These are phyloP conservation scores for Mycena olivaceomarginata DNA, from an alignment of 768 basidiomycete species.

Conservation along the genomic window DNA sequence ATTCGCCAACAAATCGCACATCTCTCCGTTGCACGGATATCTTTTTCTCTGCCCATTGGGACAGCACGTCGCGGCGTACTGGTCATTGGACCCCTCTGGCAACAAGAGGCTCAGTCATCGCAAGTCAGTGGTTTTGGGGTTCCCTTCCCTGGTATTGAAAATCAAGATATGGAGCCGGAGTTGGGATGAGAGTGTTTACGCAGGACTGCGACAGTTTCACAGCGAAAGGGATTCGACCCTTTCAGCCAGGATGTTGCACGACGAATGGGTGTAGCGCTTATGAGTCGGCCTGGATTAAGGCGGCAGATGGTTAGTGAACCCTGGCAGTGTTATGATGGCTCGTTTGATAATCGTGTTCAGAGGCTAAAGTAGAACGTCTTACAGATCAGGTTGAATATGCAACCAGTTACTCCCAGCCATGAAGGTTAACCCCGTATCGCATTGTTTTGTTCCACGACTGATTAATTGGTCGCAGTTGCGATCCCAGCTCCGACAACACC, in stretches of 20 bases:
- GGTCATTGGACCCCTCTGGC: constrained; percentile 24
- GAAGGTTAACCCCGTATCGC: too few species aligned
- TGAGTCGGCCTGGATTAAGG: constrained; percentile 8
- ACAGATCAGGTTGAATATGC: background rate
- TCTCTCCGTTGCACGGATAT: background rate
- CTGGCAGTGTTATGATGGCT: too few species aligned
- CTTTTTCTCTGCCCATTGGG: constrained; percentile 20
- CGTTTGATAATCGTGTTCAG: background rate
- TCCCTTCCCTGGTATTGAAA: constrained; percentile 6
- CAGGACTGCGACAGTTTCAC: constrained; percentile 17
- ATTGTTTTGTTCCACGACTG: too few species aligned
- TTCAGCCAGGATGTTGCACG: constrained; percentile 21
- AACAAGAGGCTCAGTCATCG: background rate
- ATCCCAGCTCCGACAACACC: too few species aligned
- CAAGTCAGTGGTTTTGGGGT: background rate
- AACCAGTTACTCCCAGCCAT: too few species aligned
- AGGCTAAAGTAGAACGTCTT: background rate
- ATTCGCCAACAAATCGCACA: background rate
- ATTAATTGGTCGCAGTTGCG: too few species aligned
- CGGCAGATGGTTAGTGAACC: background rate
- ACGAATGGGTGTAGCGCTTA: constrained; percentile 15
- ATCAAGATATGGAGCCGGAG: constrained; percentile 14
- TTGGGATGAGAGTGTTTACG: constrained; percentile 24
- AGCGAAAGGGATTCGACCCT: constrained; percentile 26
- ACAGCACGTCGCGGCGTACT: constrained; percentile 22